A percentile compares a stretch with the other conserved stretches of the same genome.
Evolutionary conservation across 331 rosid species (phyloP).

Genomic region (Malus hybrid): DNA sequence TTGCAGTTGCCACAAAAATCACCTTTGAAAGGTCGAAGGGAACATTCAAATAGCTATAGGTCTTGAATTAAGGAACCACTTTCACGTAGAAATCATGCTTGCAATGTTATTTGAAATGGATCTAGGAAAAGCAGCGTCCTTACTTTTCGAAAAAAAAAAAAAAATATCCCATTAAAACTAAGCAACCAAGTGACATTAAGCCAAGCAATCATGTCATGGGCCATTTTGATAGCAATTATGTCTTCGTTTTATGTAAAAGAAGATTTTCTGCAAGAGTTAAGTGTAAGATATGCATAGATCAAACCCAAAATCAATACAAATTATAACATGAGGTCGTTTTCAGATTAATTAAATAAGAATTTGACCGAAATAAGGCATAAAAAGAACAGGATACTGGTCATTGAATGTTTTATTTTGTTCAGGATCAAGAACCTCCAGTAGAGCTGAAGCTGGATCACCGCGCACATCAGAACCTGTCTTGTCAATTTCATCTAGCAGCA

Average conservation of each 20-base stretch:
- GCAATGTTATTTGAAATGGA: too few species aligned
- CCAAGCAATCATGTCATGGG: background rate
- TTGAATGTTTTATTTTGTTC: conserved; percentile 90
- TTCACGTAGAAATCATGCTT: background rate
- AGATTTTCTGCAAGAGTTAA: background rate
- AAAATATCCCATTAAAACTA: too few species aligned
- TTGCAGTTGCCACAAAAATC: conserved; percentile 92
- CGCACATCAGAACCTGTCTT: conserved; percentile 96
- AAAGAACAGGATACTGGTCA: conserved; percentile 88
- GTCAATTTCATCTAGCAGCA: conserved; percentile 96
- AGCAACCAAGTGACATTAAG: background rate
- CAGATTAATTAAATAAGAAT: background rate
- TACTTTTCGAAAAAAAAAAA: too few species aligned
- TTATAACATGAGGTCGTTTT: background rate
- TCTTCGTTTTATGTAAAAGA: background rate
- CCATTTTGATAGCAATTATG: background rate
- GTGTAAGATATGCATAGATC: background rate
- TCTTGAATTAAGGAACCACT: conserved; percentile 49
- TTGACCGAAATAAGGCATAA: background rate
- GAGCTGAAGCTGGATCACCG: conserved; percentile 98
- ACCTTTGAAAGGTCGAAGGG: conserved; percentile 97
- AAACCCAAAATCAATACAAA: background rate
- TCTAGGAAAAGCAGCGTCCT: too few species aligned
- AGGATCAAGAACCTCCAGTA: conserved; percentile 97
- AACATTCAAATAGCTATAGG: conserved; percentile 83